A percentile compares a stretch with the other conserved stretches of the same genome.
Conservation (phyloP, 306 rosid species). For the Lathyrus aphaca region DNA sequence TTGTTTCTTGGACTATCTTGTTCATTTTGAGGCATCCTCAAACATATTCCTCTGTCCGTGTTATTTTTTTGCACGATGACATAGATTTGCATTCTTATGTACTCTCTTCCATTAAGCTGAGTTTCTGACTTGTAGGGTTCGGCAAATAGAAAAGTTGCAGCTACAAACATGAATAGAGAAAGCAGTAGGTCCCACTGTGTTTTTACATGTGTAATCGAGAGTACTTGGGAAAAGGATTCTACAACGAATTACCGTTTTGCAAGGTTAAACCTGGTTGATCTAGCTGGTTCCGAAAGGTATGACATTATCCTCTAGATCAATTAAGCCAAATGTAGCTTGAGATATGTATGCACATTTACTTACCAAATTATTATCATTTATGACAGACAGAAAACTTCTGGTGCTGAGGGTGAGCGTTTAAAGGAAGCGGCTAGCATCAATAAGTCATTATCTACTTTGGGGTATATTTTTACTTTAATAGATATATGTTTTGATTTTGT, state of each 20-base stretch:
- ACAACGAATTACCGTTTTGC: slow-evolving; percentile 90
- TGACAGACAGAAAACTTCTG: slow-evolving; percentile 95
- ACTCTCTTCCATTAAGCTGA: slow-evolving; percentile 40
- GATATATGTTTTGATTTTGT: not conserved
- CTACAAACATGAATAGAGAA: slow-evolving; percentile 97
- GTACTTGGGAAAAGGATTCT: slow-evolving; percentile 94
- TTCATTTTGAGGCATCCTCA: slow-evolving; percentile 33
- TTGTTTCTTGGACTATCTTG: slow-evolving; percentile 19
- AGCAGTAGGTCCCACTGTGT: slow-evolving; percentile 99
- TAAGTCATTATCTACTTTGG: slow-evolving; percentile 91
- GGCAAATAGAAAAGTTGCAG: slow-evolving; percentile 95
- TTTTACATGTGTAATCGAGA: slow-evolving; percentile 95
- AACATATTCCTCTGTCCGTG: slow-evolving; percentile 13
- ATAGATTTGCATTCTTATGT: slow-evolving; percentile 24
- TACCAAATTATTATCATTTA: slow-evolving; percentile 33
- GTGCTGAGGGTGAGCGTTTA: slow-evolving; percentile 99
- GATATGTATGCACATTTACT: slow-evolving; percentile 17
- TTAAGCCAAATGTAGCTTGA: slow-evolving; percentile 12
- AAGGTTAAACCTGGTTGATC: slow-evolving; percentile 90
- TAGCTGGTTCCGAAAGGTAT: slow-evolving; percentile 98
- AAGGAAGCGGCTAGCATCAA: slow-evolving; percentile 97
- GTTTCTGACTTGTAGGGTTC: slow-evolving; percentile 71
- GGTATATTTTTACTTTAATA: slow-evolving; percentile 50
- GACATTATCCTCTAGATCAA: slow-evolving; percentile 36
- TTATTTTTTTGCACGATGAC: slow-evolving; percentile 17